Evolutionary conservation across 768 basidiomycete species (phyloP), one percentile per base, ranked within the genome.

Genomic region (Asterophora parasitica): DNA sequence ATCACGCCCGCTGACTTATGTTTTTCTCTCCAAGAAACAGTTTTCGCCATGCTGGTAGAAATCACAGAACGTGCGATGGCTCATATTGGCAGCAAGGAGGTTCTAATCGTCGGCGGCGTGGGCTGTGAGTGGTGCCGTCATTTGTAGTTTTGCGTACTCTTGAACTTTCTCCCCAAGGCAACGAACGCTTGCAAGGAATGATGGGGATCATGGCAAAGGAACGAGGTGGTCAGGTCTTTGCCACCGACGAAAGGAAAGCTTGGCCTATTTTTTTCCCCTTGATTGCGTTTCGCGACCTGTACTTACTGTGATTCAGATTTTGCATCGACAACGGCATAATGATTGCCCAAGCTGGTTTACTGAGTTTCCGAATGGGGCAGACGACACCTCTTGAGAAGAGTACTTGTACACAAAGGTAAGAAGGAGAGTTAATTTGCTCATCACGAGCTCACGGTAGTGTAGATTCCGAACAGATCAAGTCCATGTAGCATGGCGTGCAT

Each of bases 321-420:
- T 98, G 96, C 67, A 98, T 99, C 51, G 96, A 99, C 65, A 99
- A 99, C 57, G 96, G 96, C 1, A 95, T 98, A 57, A 99, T 99
- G 96, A 98, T 99, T 46, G 95, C 96, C 2, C 96, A 99, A 61
- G 96, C 96, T 5, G 96, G 96, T 4, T 76, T 99, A 23, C 74
- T 99, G 31, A 82, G 85, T 52, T 92, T 82, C 64, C 78, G 96
- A 2, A 97, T 94, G 92, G 96, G 95, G 19, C 76, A 82, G 51
- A 66, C 69, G 39, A 97, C 93, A 0, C 77, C 85, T 2, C 61
- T 98, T 23, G 64, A 76, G 20, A 79, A 95, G 60, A 93, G 85
- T 46, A 87, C 81, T 28, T 94, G 92, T 60, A 98, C 94, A 6
- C 96, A 99, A 69, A 77, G 95, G 92, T 89, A 50, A 56, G 74